These are phyloP conservation scores for Guillardia theta DNA, from an alignment of 78 protist species.

Conservation along the genomic window DNA sequence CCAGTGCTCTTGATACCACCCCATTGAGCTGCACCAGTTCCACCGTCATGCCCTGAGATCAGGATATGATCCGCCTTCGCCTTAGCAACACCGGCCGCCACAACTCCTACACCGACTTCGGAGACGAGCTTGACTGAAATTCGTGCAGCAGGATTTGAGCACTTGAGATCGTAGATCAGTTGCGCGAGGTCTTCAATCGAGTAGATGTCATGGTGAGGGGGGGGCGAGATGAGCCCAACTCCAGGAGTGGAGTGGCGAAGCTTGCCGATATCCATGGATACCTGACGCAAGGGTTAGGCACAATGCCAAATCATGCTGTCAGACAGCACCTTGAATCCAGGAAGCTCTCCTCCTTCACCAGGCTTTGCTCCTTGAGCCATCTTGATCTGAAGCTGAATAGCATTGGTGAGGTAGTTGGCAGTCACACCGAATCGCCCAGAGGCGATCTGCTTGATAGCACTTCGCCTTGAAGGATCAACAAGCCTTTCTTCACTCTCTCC, in stretches of 20 bases:
- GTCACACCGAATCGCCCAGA: slow-evolving; percentile 93
- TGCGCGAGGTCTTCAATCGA: slow-evolving; percentile 87
- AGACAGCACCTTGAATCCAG: slow-evolving; percentile 69
- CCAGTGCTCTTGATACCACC: slow-evolving; percentile 86
- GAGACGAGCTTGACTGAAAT: slow-evolving; percentile 81
- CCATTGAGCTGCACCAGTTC: slow-evolving; percentile 90
- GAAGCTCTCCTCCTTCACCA: slow-evolving; percentile 89
- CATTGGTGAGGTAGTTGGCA: slow-evolving; percentile 69
- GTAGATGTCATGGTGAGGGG: slow-evolving; percentile 94
- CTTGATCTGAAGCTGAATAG: slow-evolving; percentile 87
- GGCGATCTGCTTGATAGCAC: slow-evolving; percentile 82
- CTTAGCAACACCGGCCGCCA: slow-evolving; percentile 82
- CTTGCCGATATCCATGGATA: slow-evolving; percentile 61
- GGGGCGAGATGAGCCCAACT: slow-evolving; percentile 87
- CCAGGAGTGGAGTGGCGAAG: slow-evolving; percentile 80
- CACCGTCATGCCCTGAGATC: slow-evolving; percentile 90
- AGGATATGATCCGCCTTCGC: slow-evolving; percentile 83
- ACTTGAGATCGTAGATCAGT: slow-evolving; percentile 53
- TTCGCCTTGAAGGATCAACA: not conserved
- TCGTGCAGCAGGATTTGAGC: slow-evolving; percentile 73
- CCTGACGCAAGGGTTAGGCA: too few relatives aligned
- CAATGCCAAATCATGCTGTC: too few relatives aligned
- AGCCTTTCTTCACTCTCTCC: slow-evolving; percentile 49
- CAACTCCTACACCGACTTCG: not conserved
- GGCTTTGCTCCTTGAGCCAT: slow-evolving; percentile 94